A percentile compares a stretch with the other conserved stretches of the same genome.
Conservation (phyloP, 2,329 filamentous ascomycete genomes). For the Pseudopyrenochaeta lycopersici region DNA sequence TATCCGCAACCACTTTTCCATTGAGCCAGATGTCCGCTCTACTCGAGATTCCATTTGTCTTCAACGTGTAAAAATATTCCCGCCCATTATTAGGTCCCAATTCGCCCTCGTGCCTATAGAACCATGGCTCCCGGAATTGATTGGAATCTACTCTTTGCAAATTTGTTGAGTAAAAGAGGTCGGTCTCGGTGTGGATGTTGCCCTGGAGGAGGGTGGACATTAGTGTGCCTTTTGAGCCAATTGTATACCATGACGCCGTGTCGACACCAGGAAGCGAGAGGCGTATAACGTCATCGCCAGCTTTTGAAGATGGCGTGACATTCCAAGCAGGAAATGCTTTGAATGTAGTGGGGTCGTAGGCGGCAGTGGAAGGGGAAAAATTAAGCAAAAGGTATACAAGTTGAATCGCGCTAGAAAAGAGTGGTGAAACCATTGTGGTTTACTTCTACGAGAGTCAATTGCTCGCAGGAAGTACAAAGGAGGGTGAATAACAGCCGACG, state of each 20-base stretch:
- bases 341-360: background rate
- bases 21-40: slow-evolving; percentile 69
- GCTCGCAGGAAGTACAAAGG: background rate
- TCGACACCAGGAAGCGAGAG: slow-evolving; percentile 44
- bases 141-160: slow-evolving; percentile 55
- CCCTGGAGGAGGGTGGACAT: slow-evolving; percentile 66
- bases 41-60: slow-evolving; percentile 68
- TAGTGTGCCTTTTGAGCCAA: slow-evolving; percentile 62
- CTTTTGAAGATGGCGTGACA: slow-evolving; percentile 23
- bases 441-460: background rate
- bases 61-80: slow-evolving; percentile 60
- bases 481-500: background rate
- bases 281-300: slow-evolving; percentile 14
- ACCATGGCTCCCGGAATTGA: slow-evolving; percentile 65
- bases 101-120: slow-evolving; percentile 65
- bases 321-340: slow-evolving; percentile 26
- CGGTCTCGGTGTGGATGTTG: slow-evolving; percentile 61
- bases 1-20: slow-evolving; percentile 61
- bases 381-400: background rate
- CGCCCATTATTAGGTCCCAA: slow-evolving; percentile 31
- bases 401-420: background rate
- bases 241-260: slow-evolving; percentile 62
- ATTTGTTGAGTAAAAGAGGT: slow-evolving; percentile 66
- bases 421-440: background rate
- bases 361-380: background rate